phyloP scores from a whole-genome alignment of 1,284 basidiomycete genomes.

The Trametes hirsuta region DNA sequence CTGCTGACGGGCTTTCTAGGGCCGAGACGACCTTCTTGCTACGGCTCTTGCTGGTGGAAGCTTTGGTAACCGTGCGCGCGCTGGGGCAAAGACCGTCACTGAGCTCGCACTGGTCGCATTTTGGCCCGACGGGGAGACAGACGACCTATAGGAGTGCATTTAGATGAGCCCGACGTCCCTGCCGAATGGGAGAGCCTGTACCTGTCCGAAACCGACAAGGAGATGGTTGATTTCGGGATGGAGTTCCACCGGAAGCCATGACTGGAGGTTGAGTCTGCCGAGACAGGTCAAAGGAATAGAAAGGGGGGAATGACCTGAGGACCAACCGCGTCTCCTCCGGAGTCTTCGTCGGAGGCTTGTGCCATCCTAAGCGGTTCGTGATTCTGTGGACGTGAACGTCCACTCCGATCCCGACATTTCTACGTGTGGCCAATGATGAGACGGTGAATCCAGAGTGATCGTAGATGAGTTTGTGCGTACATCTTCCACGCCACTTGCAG shows the following conservation, averaged over 20 bases:
- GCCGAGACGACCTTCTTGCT: conserved; percentile 16
- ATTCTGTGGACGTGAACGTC: conserved; percentile 97
- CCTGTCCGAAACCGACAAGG: conserved; percentile 94
- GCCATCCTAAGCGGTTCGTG: conserved; percentile 92
- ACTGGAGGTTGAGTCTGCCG: conserved; percentile 80
- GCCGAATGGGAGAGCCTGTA: conserved; percentile 30
- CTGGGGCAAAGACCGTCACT: conserved; percentile 65
- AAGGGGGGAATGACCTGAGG: background rate
- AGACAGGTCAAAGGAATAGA: background rate
- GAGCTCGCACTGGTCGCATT: conserved; percentile 79
- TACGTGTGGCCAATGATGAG: conserved; percentile 32
- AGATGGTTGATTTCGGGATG: conserved; percentile 86
- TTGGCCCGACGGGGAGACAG: conserved; percentile 82
- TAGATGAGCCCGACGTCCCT: background rate
- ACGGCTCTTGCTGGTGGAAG: conserved; percentile 10
- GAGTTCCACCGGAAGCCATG: conserved; percentile 84
- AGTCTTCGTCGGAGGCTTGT: conserved; percentile 79
- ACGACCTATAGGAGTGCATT: conserved; percentile 52
- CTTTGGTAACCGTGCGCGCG: conserved; percentile 40
- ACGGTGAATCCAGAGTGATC: background rate
- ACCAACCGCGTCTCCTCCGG: conserved; percentile 85
- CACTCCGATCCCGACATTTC: conserved; percentile 94
- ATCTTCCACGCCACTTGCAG: conserved; percentile 87
- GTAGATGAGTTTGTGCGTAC: conserved; percentile 43
- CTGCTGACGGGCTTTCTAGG: conserved; percentile 12